These are phyloP conservation scores for Chaetoceros muelleri DNA, from an alignment of 108 stramenopile species.

Conservation along the genomic window DNA sequence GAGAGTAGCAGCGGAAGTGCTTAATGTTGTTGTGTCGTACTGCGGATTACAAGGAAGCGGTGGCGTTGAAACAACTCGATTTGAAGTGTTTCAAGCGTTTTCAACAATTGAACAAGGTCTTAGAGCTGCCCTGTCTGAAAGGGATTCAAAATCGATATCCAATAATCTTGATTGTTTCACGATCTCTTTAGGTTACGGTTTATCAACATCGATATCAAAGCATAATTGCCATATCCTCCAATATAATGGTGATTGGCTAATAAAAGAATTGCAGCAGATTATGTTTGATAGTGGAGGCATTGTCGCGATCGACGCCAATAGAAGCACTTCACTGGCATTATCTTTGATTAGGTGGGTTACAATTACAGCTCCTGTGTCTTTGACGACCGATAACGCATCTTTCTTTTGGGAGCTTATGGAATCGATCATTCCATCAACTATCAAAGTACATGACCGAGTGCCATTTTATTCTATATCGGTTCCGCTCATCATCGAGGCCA, in stretches of 20 bases:
- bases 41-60: constrained; percentile 27
- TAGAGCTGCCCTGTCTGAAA: constrained; percentile 6
- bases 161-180: constrained; percentile 19
- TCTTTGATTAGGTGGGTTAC: constrained; percentile 34
- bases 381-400: background rate
- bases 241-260: too few relatives aligned
- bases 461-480: constrained; percentile 1
- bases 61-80: constrained; percentile 60
- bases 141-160: background rate
- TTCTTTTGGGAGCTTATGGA: background rate
- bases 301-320: too few relatives aligned
- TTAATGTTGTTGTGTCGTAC: constrained; percentile 46
- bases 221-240: background rate
- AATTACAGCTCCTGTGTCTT: constrained; percentile 16
- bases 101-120: constrained; percentile 15
- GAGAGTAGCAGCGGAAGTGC: constrained; percentile 24
- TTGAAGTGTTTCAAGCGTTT: constrained; percentile 37
- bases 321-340: constrained; percentile 11
- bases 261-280: too few relatives aligned
- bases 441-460: background rate
- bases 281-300: too few relatives aligned
- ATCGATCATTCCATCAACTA: background rate
- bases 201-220: background rate
- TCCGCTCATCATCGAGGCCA: too few relatives aligned
- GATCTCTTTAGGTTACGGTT: constrained; percentile 37